These are phyloP conservation scores for Chalara sp. DNA, from an alignment of 2,329 filamentous ascomycete species.

Conservation along the genomic window DNA sequence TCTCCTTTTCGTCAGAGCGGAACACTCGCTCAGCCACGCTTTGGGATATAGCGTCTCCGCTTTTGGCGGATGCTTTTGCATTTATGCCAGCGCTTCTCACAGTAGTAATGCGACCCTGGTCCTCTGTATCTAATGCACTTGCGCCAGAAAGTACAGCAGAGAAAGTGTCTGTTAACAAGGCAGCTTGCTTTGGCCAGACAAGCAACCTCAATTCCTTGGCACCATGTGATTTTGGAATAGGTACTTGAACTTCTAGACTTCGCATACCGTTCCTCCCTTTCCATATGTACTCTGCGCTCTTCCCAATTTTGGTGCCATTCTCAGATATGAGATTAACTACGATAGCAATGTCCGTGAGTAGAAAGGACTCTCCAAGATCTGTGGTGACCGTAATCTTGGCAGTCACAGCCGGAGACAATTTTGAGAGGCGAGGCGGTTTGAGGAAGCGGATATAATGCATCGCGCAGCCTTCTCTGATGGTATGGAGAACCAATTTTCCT, in stretches of 20 bases:
- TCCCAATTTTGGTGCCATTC: constrained; percentile 1
- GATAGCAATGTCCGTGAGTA: constrained; percentile 23
- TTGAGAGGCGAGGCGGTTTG: constrained; percentile 47
- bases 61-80: not conserved
- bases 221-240: constrained; percentile 6
- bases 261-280: constrained; percentile 20
- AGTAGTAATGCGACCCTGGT: constrained; percentile 13
- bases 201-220: constrained; percentile 10
- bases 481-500: no score
- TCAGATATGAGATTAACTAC: constrained; percentile 11
- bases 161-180: not conserved
- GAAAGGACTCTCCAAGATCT: constrained; percentile 47
- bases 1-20: not conserved
- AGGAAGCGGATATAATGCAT: constrained; percentile 64
- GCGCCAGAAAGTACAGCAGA: constrained; percentile 7
- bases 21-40: constrained; percentile 20
- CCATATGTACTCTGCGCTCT: constrained; percentile 15
- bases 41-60: not conserved
- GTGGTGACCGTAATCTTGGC: constrained; percentile 57
- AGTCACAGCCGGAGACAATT: constrained; percentile 29
- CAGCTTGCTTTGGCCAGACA: constrained; percentile 10
- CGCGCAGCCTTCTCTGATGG: not conserved
- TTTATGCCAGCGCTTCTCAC: constrained; percentile 19
- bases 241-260: constrained; percentile 17
- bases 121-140: constrained; percentile 3